Base-by-base conservation (phyloP, 2,329 filamentous ascomycete species). In the Alternaria solani region DNA sequence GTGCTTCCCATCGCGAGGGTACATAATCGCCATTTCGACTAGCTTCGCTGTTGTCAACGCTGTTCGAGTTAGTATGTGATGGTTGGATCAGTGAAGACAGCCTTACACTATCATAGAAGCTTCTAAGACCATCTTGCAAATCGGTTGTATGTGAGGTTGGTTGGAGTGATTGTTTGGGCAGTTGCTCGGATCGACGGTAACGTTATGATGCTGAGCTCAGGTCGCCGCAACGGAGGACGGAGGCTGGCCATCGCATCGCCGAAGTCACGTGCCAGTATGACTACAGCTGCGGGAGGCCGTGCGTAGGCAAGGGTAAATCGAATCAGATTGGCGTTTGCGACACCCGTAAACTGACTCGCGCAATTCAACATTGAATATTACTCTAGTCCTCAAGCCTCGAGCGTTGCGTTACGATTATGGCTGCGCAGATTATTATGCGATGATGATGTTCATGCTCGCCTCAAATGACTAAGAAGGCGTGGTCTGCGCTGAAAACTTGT, bases 1-100 rank as follows among this genome's bases (percentile, higher is more conserved):
- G 95, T 72, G 95, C 93, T 82, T 97, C 93, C 86, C 94, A 99
- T 81, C 95, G 89, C 69, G 94, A 96, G 60, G 95, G 94, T 76
- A 89, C 84, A 78, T 91, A 91, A 80, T 99, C 95, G 78, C 96
- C 95, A 82, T 99, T 99, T 79, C 95, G 89, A 85, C 93, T 96
- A 84, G 91, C 94, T 85, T 99, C 95, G 85, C 94, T 97, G 86
- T 98, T 99, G 87, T 99, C 95, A 76, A 98, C 93, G 80, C 88
- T 89, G 71, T 67, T 46, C 59, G 44, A 28, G 59, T 76, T 63
- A 77, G 68, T 59, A 53, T 47, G 55, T 25, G 53, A 57, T 55
- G 52, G 28, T 34, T 28, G 57, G 51, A 12, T 75, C 65, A 73
- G 71, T 58, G 53, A 32, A n/a, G 11, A 7, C 1, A 38, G 8